Conservation (phyloP, 805 yeast species). For the Ogataea parapolymorpha region DNA sequence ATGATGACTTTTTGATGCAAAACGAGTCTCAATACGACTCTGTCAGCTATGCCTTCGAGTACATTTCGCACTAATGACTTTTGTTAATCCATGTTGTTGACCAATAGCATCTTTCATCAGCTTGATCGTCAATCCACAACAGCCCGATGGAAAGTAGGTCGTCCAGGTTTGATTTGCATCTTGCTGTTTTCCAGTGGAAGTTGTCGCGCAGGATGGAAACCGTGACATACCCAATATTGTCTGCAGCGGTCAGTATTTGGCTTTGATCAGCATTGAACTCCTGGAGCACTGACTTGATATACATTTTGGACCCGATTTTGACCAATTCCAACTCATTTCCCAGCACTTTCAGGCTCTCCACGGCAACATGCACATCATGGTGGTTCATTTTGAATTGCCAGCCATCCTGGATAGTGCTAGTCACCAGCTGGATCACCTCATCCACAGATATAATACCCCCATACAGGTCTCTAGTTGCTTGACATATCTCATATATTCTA, state of each 20-base stretch:
- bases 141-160: constrained; percentile 81
- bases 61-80: constrained; percentile 65
- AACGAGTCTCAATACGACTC: constrained; percentile 70
- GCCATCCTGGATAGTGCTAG: constrained; percentile 21
- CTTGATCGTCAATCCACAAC: constrained; percentile 76
- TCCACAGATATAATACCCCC: constrained; percentile 77
- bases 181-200: constrained; percentile 63
- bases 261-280: constrained; percentile 68
- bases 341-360: constrained; percentile 49
- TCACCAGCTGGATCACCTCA: constrained; percentile 41
- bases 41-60: constrained; percentile 86
- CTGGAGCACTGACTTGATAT: constrained; percentile 60
- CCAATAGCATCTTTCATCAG: constrained; percentile 55
- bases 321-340: constrained; percentile 73
- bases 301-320: constrained; percentile 52
- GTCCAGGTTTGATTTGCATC: constrained; percentile 62
- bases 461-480: constrained; percentile 63
- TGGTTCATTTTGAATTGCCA: constrained; percentile 34
- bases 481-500: constrained; percentile 72
- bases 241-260: constrained; percentile 69
- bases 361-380: constrained; percentile 54
- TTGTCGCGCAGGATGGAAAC: constrained; percentile 65
- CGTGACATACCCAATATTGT: constrained; percentile 72
- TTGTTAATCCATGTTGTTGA: constrained; percentile 67
- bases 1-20: constrained; percentile 73